Conservation (phyloP, 2,329 filamentous ascomycete genomes). For the Exophiala lecanii-corni region DNA sequence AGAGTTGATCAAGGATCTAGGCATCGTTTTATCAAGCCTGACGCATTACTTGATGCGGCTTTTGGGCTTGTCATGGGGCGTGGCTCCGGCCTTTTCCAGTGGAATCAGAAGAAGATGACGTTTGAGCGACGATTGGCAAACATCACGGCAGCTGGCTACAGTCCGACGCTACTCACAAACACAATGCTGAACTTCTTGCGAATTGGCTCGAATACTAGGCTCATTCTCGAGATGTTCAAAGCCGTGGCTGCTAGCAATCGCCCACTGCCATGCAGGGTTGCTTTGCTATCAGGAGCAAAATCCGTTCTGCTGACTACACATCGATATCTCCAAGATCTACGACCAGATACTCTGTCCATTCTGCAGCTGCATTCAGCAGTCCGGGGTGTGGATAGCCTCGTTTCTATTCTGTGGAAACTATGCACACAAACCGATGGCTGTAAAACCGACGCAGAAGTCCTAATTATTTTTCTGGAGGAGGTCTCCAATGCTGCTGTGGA, state of each 20-base stretch:
- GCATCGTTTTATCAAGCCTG: conserved; percentile 28
- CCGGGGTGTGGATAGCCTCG: conserved; percentile 2
- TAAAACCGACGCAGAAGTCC: conserved; percentile 6
- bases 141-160: conserved; percentile 45
- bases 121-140: conserved; percentile 41
- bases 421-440: neutral
- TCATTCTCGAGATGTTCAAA: conserved; percentile 3
- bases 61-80: conserved; percentile 41
- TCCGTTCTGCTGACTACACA: conserved; percentile 12
- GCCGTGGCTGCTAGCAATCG: neutral
- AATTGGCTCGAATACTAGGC: conserved; percentile 7
- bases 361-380: conserved; percentile 12
- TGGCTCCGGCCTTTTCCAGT: conserved; percentile 41
- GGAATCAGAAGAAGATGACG: conserved; percentile 31
- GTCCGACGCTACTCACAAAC: conserved; percentile 8
- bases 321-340: conserved; percentile 3
- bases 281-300: conserved; percentile 7
- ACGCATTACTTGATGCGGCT: conserved; percentile 38
- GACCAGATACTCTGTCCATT: conserved; percentile 8
- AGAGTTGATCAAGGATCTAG: neutral
- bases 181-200: conserved; percentile 10
- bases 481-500: conserved; percentile 5
- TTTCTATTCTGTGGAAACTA: conserved; percentile 7
- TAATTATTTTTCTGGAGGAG: conserved; percentile 8
- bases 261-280: conserved; percentile 5